These are phyloP conservation scores for Starmerella geochares DNA, from an alignment of 805 yeast species.

Conservation along the genomic window DNA sequence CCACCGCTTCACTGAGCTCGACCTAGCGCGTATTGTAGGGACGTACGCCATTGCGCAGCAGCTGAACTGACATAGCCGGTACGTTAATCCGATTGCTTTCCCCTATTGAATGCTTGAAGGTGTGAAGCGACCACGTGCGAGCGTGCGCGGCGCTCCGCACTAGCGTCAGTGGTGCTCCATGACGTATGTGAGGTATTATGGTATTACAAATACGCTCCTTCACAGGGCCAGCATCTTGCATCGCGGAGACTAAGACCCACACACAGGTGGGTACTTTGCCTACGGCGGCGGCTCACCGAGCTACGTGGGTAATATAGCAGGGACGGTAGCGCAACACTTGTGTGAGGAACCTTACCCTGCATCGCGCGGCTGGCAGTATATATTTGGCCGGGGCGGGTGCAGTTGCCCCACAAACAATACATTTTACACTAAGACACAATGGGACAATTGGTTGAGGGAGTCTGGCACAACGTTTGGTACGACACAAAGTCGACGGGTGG, in stretches of 20 bases:
- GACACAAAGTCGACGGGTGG: slow-evolving; percentile 27
- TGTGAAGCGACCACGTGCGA: no score
- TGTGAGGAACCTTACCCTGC: background rate
- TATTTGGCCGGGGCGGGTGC: slow-evolving; percentile 2
- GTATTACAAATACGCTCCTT: no score
- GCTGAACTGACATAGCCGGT: no score
- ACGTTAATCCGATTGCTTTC: no score
- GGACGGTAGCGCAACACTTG: background rate
- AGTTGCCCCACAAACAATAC: background rate
- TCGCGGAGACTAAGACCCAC: background rate
- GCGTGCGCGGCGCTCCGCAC: no score
- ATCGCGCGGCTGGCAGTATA: background rate
- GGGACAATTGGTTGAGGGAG: slow-evolving; percentile 27
- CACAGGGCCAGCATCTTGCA: no score
- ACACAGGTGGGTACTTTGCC: background rate
- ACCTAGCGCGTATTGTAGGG: no score
- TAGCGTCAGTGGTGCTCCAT: no score
- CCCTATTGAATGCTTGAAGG: no score
- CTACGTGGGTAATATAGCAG: background rate
- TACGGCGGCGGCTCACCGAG: background rate
- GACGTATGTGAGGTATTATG: no score
- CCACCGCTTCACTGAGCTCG: no score
- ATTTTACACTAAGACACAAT: slow-evolving; percentile 4
- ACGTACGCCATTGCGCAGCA: no score
- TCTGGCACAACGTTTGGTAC: slow-evolving; percentile 28